Evolutionary conservation across 805 yeast genomes (phyloP).

Genomic region (Wickerhamomyces hampshirensis): DNA sequence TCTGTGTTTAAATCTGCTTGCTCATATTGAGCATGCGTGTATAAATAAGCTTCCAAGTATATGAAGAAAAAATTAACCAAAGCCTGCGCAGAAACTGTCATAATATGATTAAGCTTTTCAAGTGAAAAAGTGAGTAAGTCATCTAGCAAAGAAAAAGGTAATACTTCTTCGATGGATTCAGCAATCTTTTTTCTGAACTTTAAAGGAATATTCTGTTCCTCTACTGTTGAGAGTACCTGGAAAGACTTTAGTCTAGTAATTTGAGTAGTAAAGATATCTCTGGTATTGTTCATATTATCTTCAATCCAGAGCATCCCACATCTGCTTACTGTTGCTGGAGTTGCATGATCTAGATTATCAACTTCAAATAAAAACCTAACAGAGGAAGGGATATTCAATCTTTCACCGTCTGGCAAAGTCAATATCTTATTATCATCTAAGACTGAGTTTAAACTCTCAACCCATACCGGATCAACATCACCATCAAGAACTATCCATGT

Average conservation of each 20-base stretch:
- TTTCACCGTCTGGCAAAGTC: slow-evolving; percentile 88
- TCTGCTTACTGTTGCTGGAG: slow-evolving; percentile 89
- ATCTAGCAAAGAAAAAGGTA: too few species aligned
- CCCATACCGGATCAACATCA: slow-evolving; percentile 92
- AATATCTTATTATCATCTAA: slow-evolving; percentile 80
- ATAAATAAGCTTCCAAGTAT: too few species aligned
- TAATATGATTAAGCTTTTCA: too few species aligned
- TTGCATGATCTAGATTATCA: slow-evolving; percentile 57
- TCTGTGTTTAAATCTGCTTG: too few species aligned
- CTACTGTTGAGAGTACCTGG: too few species aligned
- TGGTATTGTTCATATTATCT: slow-evolving; percentile 19
- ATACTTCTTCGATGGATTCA: slow-evolving; percentile 2
- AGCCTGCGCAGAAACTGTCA: too few species aligned
- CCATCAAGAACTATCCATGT: slow-evolving; percentile 89
- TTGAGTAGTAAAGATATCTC: slow-evolving; percentile 20
- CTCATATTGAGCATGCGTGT: too few species aligned
- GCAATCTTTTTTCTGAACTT: not conserved
- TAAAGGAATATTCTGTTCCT: too few species aligned
- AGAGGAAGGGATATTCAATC: slow-evolving; percentile 61
- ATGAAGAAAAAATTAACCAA: too few species aligned
- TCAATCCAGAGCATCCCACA: slow-evolving; percentile 86
- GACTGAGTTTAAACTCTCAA: slow-evolving; percentile 84
- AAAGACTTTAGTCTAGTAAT: too few species aligned
- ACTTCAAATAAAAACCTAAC: slow-evolving; percentile 75
- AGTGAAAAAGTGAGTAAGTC: too few species aligned